Conservation (phyloP, 2,329 filamentous ascomycete species). For the Colletotrichum shisoi region DNA sequence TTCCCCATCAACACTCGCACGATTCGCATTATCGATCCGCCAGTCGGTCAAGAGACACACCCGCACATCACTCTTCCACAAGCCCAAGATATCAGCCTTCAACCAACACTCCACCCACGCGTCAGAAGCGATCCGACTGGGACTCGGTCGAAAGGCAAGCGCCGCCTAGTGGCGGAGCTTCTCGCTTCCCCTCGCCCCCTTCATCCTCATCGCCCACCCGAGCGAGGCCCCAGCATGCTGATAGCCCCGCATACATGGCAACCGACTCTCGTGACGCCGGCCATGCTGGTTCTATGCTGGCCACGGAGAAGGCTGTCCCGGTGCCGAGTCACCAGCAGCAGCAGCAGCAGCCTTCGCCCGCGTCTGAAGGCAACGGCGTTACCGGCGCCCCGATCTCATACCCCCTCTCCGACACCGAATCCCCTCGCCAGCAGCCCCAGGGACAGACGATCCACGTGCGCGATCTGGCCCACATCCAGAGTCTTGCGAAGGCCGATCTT, state of each 20-base stretch:
- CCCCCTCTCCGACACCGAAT: conserved; percentile 44
- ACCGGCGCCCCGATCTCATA: conserved; percentile 41
- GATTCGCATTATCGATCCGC: conserved; percentile 54
- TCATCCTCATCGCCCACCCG: conserved; percentile 60
- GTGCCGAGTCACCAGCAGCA: conserved; percentile 42
- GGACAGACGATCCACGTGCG: conserved; percentile 75
- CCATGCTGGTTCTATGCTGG: conserved; percentile 22
- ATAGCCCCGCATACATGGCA: conserved; percentile 58
- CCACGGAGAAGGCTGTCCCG: conserved; percentile 32
- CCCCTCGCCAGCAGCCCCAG: conserved; percentile 45
- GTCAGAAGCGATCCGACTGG: conserved; percentile 36
- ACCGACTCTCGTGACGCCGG: conserved; percentile 45
- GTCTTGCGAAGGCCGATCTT: conserved; percentile 80
- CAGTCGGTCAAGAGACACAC: conserved; percentile 46
- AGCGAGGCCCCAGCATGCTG: conserved; percentile 53
- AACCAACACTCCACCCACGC: conserved; percentile 22
- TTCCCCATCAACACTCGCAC: conserved; percentile 58
- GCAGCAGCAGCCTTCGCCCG: conserved; percentile 49
- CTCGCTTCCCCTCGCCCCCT: conserved; percentile 63
- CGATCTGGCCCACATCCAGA: conserved; percentile 90
- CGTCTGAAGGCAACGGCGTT: conserved; percentile 47
- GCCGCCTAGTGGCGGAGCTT: conserved; percentile 52
- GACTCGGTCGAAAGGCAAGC: conserved; percentile 39
- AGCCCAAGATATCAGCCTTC: conserved; percentile 45
- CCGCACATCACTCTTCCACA: conserved; percentile 45